Evolutionary conservation across 306 rosid species (phyloP), one percentile per base, ranked within the genome.

Genomic region (Cicer pinnatifidum): DNA sequence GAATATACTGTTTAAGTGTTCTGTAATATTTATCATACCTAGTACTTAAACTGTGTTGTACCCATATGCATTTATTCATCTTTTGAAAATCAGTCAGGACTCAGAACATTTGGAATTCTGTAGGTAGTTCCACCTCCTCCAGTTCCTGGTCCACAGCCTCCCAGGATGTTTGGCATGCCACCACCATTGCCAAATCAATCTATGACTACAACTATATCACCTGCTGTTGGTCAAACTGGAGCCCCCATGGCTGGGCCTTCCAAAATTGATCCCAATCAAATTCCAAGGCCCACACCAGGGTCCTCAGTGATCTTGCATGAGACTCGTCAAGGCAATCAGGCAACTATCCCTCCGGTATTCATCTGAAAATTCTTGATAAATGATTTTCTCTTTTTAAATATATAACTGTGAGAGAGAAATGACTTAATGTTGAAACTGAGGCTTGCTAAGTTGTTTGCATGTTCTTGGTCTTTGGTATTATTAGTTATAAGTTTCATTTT

Each of bases 181-280:
- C 97, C 88, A 51, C 92, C 92, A 33, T 23, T 84, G 69, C 96
- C 91, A 77, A 94, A 91, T 83, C 99, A 94, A 81, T 89, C 97
- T 39, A 91, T 94, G 97, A 87, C 96, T 60, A 71, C 88, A 61
- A 87, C 98, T 15, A 88, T 91, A 80, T 85, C 93, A 59, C 89
- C 96, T 78, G 85, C 88, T 8, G 84, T 87, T 59, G 91, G 96
- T 86, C 97, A 89, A 84, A 81, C 96, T 38, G 99, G 95, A 86
- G 89, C 92, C 67, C 94, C 98, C 16, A 73, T 87, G 82, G 86
- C 88, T 50, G 96, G 96, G 67, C 86, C 93, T 71, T 88, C 99
- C 37, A 94, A 88, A 83, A 94, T 94, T 58, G 99, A 90, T 78
- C 99, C 99, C 53, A 94, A 88, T 87, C 99, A 94, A 85, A 91